Evolutionary conservation across 352 stramenopile species (phyloP).

Genomic region (Globisporangium barbulae): DNA sequence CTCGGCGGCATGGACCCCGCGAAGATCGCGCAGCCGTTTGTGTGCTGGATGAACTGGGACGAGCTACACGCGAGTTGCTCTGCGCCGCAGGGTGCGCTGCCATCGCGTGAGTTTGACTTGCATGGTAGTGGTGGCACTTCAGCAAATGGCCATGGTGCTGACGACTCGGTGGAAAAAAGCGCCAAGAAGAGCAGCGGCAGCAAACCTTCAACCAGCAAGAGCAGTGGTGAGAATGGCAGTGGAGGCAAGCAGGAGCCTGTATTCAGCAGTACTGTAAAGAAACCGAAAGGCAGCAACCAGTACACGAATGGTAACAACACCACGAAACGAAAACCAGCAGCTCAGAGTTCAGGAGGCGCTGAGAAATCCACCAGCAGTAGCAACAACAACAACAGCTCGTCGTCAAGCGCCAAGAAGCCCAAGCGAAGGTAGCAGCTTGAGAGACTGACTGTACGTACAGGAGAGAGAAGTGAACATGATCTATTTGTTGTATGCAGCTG

Average conservation of each 20-base stretch:
- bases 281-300: constrained; percentile 13
- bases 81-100: constrained; percentile 48
- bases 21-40: constrained; percentile 71
- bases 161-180: constrained; percentile 6
- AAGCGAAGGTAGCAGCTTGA: constrained; percentile 22
- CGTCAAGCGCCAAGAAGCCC: constrained; percentile 22
- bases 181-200: constrained; percentile 16
- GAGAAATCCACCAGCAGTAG: constrained; percentile 16
- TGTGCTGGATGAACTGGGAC: constrained; percentile 87
- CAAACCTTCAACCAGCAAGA: not conserved
- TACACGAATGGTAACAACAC: constrained; percentile 9
- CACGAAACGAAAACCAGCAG: constrained; percentile 20
- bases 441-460: not conserved
- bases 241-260: constrained; percentile 8
- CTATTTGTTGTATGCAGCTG: not conserved
- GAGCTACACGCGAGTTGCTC: constrained; percentile 76
- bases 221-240: constrained; percentile 4
- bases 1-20: constrained; percentile 69
- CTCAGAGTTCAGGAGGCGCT: not conserved
- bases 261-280: constrained; percentile 11
- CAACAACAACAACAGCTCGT: not conserved
- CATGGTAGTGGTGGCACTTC: not conserved
- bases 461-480: not conserved
- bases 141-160: constrained; percentile 6
- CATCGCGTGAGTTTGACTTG: constrained; percentile 19